phyloP scores from a whole-genome alignment of 2,329 filamentous ascomycete genomes.

The Colletotrichum trifolii region DNA sequence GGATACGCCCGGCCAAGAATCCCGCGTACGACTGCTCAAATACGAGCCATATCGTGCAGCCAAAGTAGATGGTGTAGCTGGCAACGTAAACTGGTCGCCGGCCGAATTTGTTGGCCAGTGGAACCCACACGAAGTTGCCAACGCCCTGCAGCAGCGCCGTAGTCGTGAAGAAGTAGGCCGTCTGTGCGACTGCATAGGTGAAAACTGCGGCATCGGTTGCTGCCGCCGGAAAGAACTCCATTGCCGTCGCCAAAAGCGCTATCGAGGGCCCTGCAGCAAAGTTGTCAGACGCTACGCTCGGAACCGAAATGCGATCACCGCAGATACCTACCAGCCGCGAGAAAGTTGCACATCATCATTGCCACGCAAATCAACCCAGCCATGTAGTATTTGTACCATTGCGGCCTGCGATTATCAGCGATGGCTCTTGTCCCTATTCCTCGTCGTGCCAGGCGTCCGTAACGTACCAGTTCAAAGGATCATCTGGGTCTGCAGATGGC shows the following conservation, averaged over 20 bases:
- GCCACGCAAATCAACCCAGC: slow-evolving; percentile 61
- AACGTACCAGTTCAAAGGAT: slow-evolving; percentile 62
- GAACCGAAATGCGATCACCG: not conserved
- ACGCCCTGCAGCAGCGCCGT: slow-evolving; percentile 61
- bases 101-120: slow-evolving; percentile 57
- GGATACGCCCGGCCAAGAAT: slow-evolving; percentile 58
- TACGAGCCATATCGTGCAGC: slow-evolving; percentile 54
- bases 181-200: slow-evolving; percentile 51
- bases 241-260: slow-evolving; percentile 58
- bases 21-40: slow-evolving; percentile 53
- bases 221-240: slow-evolving; percentile 57
- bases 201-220: slow-evolving; percentile 43
- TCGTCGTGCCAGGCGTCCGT: slow-evolving; percentile 3
- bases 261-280: slow-evolving; percentile 54
- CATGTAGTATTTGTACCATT: slow-evolving; percentile 61
- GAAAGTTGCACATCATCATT: slow-evolving; percentile 67
- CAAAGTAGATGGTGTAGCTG: slow-evolving; percentile 57
- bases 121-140: slow-evolving; percentile 59
- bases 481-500: slow-evolving; percentile 59
- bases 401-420: slow-evolving; percentile 46
- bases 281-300: slow-evolving; percentile 1
- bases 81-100: slow-evolving; percentile 55
- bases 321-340: slow-evolving; percentile 57
- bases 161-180: slow-evolving; percentile 64
- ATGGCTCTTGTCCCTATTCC: not conserved